Evolutionary conservation across 1,284 basidiomycete species (phyloP).

Genomic region (Puccinia horiana): DNA sequence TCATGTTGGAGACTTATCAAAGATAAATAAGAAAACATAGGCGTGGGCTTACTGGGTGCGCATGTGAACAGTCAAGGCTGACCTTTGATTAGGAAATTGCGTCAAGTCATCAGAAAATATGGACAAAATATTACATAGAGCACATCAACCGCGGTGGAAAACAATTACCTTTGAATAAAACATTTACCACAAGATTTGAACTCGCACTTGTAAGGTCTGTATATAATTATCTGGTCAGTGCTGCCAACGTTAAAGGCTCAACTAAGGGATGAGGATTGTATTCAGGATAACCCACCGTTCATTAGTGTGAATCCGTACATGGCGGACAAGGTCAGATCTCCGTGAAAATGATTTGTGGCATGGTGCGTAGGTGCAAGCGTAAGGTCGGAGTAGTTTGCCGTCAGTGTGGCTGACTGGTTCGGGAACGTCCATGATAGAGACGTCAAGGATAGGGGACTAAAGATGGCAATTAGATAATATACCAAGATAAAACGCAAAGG

Average conservation of each 20-base stretch:
- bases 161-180: constrained; percentile 55
- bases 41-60: constrained; percentile 60
- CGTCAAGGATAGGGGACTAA: constrained; percentile 23
- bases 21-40: not conserved
- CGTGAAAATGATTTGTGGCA: constrained; percentile 63
- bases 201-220: constrained; percentile 53
- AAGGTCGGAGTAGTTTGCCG: constrained; percentile 54
- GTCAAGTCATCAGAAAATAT: constrained; percentile 58
- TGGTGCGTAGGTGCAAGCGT: constrained; percentile 58
- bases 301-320: constrained; percentile 61
- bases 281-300: constrained; percentile 53
- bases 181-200: constrained; percentile 54
- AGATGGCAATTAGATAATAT: constrained; percentile 25
- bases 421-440: constrained; percentile 32
- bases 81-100: constrained; percentile 33
- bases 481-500: constrained; percentile 16
- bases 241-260: not conserved
- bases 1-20: not conserved
- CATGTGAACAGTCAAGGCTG: constrained; percentile 56
- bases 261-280: not conserved
- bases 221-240: constrained; percentile 13
- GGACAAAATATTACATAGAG: too few species aligned
- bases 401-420: constrained; percentile 30
- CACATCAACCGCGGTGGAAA: constrained; percentile 56
- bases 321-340: constrained; percentile 62